Conservation (phyloP, 352 stramenopile species). For the Globisporangium apiculatum region DNA sequence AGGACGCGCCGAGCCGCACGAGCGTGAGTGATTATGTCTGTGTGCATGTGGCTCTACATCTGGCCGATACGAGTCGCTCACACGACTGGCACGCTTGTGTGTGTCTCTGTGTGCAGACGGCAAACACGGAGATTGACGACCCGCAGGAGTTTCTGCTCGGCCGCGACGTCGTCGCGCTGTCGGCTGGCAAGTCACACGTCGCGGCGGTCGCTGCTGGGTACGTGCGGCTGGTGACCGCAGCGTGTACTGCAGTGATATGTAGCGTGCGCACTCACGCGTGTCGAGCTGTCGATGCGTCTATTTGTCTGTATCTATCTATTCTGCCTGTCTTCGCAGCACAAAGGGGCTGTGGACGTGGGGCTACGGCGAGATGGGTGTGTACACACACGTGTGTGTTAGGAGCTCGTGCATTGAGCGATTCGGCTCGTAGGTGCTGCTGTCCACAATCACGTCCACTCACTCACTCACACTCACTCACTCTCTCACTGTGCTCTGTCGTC, state of each 20-base stretch:
- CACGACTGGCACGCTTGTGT: neutral
- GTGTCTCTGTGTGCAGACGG: slow-evolving; percentile 13
- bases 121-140: slow-evolving; percentile 54
- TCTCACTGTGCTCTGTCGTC: neutral
- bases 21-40: slow-evolving; percentile 21
- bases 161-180: slow-evolving; percentile 53
- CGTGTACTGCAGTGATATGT: no score
- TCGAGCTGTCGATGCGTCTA: no score
- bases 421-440: no score
- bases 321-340: slow-evolving; percentile 25
- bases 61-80: neutral
- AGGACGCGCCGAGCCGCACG: slow-evolving; percentile 48
- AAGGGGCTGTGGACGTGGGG: slow-evolving; percentile 72
- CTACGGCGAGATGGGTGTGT: slow-evolving; percentile 44
- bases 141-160: slow-evolving; percentile 65
- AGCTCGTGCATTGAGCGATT: no score
- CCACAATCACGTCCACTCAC: neutral
- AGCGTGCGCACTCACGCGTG: no score
- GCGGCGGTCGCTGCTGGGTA: slow-evolving; percentile 48
- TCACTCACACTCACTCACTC: neutral
- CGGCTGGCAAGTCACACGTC: slow-evolving; percentile 53
- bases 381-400: neutral
- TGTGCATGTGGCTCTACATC: neutral
- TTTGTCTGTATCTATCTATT: neutral
- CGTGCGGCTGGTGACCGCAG: neutral